These are phyloP conservation scores for Bombardia bombarda DNA, from an alignment of 495 filamentous ascomycete species.

Conservation along the genomic window DNA sequence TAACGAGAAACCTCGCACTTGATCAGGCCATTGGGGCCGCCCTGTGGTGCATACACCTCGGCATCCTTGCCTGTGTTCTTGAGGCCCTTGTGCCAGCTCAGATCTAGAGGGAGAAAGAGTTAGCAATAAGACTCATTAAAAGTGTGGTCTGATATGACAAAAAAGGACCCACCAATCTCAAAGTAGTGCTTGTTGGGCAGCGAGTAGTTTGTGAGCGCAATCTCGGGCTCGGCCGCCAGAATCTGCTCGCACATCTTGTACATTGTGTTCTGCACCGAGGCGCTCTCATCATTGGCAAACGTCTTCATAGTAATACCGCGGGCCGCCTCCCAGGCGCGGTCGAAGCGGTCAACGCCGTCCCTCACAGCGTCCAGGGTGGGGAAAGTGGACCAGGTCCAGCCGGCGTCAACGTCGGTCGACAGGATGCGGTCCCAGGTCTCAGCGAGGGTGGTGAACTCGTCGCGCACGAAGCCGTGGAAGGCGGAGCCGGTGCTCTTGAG, in stretches of 20 bases:
- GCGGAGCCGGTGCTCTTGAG: conserved; percentile 96
- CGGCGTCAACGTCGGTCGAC: conserved; percentile 80
- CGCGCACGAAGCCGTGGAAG: conserved; percentile 87
- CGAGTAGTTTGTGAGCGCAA: conserved; percentile 69
- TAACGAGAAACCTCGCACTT: conserved; percentile 80
- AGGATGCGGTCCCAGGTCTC: conserved; percentile 94
- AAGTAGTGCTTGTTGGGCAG: conserved; percentile 99
- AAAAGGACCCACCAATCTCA: conserved; percentile 68
- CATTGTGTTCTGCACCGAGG: conserved; percentile 95
- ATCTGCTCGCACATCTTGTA: conserved; percentile 96
- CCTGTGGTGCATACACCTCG: conserved; percentile 91
- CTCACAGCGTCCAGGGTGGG: conserved; percentile 58
- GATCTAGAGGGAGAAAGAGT: conserved; percentile 44
- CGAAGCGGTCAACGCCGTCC: conserved; percentile 56
- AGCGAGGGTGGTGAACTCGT: conserved; percentile 83
- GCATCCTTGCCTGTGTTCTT: conserved; percentile 97
- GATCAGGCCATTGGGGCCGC: conserved; percentile 89
- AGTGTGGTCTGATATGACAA: not conserved
- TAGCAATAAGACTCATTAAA: not conserved
- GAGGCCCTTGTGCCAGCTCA: conserved; percentile 93
- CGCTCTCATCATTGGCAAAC: conserved; percentile 85
- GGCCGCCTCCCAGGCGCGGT: conserved; percentile 67
- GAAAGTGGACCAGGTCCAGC: conserved; percentile 78
- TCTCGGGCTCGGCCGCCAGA: conserved; percentile 61
- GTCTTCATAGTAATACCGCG: conserved; percentile 78